Evolutionary conservation across 1,284 basidiomycete genomes (phyloP), one percentile per base, ranked within the genome.

Genomic region (Inonotus hispidus): DNA sequence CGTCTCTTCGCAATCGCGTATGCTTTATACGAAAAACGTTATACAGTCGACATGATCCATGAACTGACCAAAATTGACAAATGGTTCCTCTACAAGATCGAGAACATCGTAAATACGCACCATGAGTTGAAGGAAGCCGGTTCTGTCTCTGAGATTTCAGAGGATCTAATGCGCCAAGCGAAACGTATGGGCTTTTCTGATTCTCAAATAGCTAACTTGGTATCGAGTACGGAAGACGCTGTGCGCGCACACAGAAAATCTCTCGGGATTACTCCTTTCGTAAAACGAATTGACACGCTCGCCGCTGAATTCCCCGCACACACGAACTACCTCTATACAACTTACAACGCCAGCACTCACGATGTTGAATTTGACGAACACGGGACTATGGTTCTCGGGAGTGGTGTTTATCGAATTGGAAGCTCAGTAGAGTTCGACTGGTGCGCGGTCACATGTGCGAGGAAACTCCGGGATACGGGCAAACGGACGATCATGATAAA

Each of bases 301-400:
- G 97, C 96, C 35, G 97, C 97, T 66, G 97, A 99, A 76, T 99
- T 93, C 80, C 97, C 97, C 23, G 97, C 97, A 2, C 90, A 97
- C 76, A 99, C 97, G 70, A 99, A 99, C 81, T 99, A 99, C 78
- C 89, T 99, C 63, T 99, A 99, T 79, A 99, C 97, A 45, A 98
- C 97, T 19, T 99, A 99, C 83, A 98, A 99, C 71, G 97, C 95
- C 6, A 89, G 92, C 1, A 86, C 90, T 64, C 97, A 99, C 71
- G 97, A 99, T 71, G 90, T 99, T 70, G 86, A 93, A 49, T 99
- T 99, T 71, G 82, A 97, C 72, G 97, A 98, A 70, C 83, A 97
- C 68, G 97, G 97, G 53, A 98, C 95, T 29, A 98, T 99, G 93
- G 96, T 99, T 35, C 87, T 99, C n/a, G 97, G 97, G 50, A 93